These are phyloP conservation scores for Ascosphaera acerosa DNA, from an alignment of 2,329 filamentous ascomycete genomes.

Conservation along the genomic window DNA sequence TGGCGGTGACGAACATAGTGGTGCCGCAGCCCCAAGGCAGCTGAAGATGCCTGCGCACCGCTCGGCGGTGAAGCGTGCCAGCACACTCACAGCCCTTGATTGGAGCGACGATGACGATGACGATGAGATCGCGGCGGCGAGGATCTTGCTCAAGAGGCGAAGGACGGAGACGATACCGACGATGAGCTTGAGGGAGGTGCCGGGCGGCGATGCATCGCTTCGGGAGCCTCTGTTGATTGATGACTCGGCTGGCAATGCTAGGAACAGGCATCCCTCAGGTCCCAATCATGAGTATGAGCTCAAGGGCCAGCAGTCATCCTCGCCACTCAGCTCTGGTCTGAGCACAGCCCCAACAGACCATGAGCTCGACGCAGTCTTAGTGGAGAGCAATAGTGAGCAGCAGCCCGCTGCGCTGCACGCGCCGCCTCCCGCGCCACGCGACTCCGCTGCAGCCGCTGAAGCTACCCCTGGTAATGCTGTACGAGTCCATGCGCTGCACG, in stretches of 20 bases:
- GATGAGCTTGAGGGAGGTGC: neutral
- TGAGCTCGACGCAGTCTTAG: neutral
- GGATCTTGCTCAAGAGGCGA: neutral
- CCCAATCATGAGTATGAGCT: too few relatives aligned
- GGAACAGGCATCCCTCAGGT: too few relatives aligned
- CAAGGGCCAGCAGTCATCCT: too few relatives aligned
- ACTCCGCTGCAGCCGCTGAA: neutral
- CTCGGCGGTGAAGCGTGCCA: neutral
- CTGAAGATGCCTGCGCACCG: neutral
- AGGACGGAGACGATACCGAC: neutral
- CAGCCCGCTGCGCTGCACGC: neutral
- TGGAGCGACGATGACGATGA: conserved; percentile 1
- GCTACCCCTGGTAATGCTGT: conserved; percentile 1
- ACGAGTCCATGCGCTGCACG: too few relatives aligned
- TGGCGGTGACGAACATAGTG: neutral
- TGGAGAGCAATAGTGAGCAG: neutral
- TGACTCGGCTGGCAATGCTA: too few relatives aligned
- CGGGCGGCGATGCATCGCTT: too few relatives aligned
- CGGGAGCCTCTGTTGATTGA: too few relatives aligned
- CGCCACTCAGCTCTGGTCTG: too few relatives aligned
- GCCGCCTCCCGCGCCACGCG: neutral
- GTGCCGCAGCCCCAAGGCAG: neutral
- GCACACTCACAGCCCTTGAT: neutral
- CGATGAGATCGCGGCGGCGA: neutral
- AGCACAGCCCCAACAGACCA: neutral